Evolutionary conservation across 345 rosid genomes (phyloP), one percentile per base, ranked within the genome.

Genomic region (Dipteronia sinensis): DNA sequence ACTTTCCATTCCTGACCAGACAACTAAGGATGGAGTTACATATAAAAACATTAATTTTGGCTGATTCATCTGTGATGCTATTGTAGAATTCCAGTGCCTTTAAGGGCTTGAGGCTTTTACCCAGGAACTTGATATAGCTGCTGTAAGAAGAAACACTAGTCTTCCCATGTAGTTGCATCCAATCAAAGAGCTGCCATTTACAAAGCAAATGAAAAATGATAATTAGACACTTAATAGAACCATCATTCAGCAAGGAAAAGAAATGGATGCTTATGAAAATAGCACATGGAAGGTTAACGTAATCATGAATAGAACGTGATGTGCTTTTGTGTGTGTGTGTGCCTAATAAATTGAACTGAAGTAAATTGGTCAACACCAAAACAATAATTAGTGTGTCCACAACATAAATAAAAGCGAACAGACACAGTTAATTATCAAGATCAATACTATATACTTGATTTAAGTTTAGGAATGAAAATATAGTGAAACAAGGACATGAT

Each of bases 11-110:
- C 87, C 79, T 91, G 56, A 91, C 88, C 58, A 95, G 80, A 85
- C 95, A 92, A 83, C 89, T 86, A 78, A 95, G 96, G 67, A 91
- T 68, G 49, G 98, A 90, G 84, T 95, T 95, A 78, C 99, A 92
- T 76, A 92, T 84, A 77, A 77, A 92, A 82, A 89, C 94, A 85
- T 93, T 95, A 72, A 49, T 68, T 87, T 82, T 95, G 65, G 82
- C 70, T 10, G 94, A 85, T 71, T 86, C 91, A 73, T 95, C 96
- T 17, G 85, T 69, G 77, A 93, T 92, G 76, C 80, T 76, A 31
- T 86, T 78, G 83, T 95, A 93, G 83, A 93, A 84, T 72, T 89
- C 94, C 65, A 95, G 83, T 20, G 93, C 98, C 85, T 88, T 91
- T 56, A 84, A 49, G 63, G 93, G 90, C 55, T 81, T 89, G 81